Base-by-base conservation (phyloP, 2,329 filamentous ascomycete genomes). In the Hypocreales sp. region DNA sequence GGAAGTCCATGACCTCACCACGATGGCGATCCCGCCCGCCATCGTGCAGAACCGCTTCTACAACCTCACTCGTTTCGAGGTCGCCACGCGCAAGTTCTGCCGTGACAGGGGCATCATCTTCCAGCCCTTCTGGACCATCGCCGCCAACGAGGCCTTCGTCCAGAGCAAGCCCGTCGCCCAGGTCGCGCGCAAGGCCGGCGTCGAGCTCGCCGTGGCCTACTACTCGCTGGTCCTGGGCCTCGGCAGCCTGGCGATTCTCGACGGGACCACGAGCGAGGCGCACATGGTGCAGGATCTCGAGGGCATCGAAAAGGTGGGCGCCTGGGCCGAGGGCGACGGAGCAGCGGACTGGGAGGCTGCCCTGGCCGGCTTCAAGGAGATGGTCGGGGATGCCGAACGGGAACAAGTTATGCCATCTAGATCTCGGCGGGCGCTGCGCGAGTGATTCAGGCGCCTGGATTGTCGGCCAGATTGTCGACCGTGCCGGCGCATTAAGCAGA, bases 11-110 rank as follows among this genome's bases (percentile, higher is more conserved):
- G 48, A 52, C 5, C 51, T 84, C 1, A 42, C 56, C 2, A 40
- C 52, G 12, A 55, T 57, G 4, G 50, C 40, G 0, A 34, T 58
- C 22, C 55, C 52, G 33, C 59, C 59, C 1, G 58, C 64, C 2
- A 64, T 84, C 2, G 73, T 86, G 5, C 81, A 90, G 52, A 87
- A 90, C 42, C 66, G 78, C 2, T 82, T 90, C 50, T 67, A 75
- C 42, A 49, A 54, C 2, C 50, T 54, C 3, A 77, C 70, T 0
- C 42, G 46, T 3, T 79, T 67, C 39, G 80, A 86, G 35, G 51
- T 55, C 0, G 51, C 55, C 1, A 48, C 86, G 11, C 65, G 79
- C 14, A 50, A 54, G 1, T 62, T 58, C 32, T 67, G 60, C 31
- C 48, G 53, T n/a, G 38, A 46, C 14, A 38, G 44, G 19, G 44